These are phyloP conservation scores for Macrocybe gigantea DNA, from an alignment of 768 basidiomycete genomes.

Conservation along the genomic window DNA sequence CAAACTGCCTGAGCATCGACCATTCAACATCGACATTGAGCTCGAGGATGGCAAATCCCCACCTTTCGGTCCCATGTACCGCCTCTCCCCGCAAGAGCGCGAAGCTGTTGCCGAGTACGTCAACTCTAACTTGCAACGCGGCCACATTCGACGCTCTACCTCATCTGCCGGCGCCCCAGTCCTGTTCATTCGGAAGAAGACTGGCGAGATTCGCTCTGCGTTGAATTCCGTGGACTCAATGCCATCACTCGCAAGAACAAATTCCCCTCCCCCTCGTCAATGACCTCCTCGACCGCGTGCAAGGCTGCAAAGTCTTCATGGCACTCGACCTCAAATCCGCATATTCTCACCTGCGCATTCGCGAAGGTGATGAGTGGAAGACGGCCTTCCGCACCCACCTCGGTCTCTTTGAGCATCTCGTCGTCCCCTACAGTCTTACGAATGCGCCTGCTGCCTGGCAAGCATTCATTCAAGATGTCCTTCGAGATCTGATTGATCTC, in stretches of 20 bases:
- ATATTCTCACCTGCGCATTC: constrained; percentile 30
- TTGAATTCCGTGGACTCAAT: constrained; percentile 29
- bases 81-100: constrained; percentile 23
- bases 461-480: constrained; percentile 33
- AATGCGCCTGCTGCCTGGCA: constrained; percentile 38
- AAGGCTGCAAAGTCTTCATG: constrained; percentile 21
- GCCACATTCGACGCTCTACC: constrained; percentile 26
- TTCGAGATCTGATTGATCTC: constrained; percentile 30
- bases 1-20: too few species aligned
- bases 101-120: constrained; percentile 27
- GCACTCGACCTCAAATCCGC: constrained; percentile 32
- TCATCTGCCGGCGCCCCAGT: constrained; percentile 25
- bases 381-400: constrained; percentile 33
- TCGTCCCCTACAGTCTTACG: constrained; percentile 31
- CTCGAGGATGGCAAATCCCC: constrained; percentile 24
- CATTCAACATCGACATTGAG: constrained; percentile 28
- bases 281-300: constrained; percentile 23
- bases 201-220: constrained; percentile 25
- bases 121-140: constrained; percentile 28
- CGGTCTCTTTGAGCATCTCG: constrained; percentile 31
- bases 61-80: constrained; percentile 28
- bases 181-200: constrained; percentile 26
- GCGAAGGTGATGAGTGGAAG: constrained; percentile 37
- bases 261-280: constrained; percentile 22
- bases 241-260: constrained; percentile 17